phyloP scores from a whole-genome alignment of 345 rosid species.

The Ricinus communis region DNA sequence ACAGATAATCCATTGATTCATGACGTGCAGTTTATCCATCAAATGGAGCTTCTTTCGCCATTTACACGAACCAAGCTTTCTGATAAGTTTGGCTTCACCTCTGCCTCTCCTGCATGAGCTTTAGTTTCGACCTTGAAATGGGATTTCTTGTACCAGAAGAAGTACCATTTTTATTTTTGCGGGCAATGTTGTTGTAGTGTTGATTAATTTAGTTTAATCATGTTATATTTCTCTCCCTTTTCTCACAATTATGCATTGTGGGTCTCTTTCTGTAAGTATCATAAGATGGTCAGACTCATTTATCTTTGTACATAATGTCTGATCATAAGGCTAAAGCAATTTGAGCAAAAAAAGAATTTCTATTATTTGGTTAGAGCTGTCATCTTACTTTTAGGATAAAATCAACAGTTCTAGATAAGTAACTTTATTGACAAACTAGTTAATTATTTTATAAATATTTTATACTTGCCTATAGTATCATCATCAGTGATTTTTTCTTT shows the following conservation, averaged over 20 bases:
- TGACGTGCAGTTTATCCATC: constrained; percentile 62
- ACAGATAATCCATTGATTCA: constrained; percentile 69
- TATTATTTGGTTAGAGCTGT: too few species aligned
- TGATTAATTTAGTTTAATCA: too few species aligned
- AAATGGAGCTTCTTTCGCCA: constrained; percentile 63
- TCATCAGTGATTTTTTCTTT: too few species aligned
- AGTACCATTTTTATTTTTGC: neutral
- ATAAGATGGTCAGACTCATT: neutral
- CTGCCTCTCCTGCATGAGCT: constrained; percentile 36
- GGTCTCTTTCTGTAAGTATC: constrained; percentile 9
- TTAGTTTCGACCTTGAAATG: neutral
- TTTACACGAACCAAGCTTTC: constrained; percentile 55
- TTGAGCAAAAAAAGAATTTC: too few species aligned
- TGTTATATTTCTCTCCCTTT: too few species aligned
- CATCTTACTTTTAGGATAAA: too few species aligned
- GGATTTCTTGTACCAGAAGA: neutral
- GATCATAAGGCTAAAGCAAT: neutral
- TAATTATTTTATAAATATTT: too few species aligned
- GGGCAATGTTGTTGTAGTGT: too few species aligned
- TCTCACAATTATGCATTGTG: neutral
- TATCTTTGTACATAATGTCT: constrained; percentile 9
- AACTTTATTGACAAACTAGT: too few species aligned
- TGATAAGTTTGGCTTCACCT: constrained; percentile 37
- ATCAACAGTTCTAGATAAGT: too few species aligned
- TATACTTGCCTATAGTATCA: too few species aligned